Evolutionary conservation across 2,329 filamentous ascomycete genomes (phyloP).

Genomic region (Xylariaceae sp.): DNA sequence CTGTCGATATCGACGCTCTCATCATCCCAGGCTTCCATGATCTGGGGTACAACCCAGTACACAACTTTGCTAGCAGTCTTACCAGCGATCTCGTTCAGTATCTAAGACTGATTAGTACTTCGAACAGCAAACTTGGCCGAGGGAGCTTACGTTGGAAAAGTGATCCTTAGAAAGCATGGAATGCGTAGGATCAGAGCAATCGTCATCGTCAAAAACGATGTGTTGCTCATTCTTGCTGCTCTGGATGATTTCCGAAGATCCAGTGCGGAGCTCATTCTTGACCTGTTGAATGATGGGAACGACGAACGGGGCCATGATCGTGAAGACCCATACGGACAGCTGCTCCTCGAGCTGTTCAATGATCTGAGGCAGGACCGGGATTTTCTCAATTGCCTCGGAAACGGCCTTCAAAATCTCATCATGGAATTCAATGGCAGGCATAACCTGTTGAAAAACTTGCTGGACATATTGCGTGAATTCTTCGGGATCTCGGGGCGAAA

Average conservation of each 20-base stretch:
- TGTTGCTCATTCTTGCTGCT: conserved; percentile 83
- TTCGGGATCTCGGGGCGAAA: conserved; percentile 80
- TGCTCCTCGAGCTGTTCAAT: conserved; percentile 87
- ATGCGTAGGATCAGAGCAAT: conserved; percentile 81
- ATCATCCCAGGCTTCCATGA: conserved; percentile 87
- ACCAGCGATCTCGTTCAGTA: conserved; percentile 87
- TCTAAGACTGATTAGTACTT: conserved; percentile 39
- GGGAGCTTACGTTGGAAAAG: conserved; percentile 71
- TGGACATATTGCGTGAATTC: conserved; percentile 79
- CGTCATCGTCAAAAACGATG: conserved; percentile 81
- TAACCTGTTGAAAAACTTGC: conserved; percentile 75
- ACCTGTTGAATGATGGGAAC: conserved; percentile 85
- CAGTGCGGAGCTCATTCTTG: conserved; percentile 82
- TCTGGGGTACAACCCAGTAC: conserved; percentile 83
- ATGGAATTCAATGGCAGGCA: conserved; percentile 89
- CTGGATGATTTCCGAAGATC: conserved; percentile 84
- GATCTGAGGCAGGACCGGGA: conserved; percentile 81
- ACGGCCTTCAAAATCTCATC: conserved; percentile 84
- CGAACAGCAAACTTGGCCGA: neutral
- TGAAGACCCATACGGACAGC: conserved; percentile 87
- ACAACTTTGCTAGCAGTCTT: conserved; percentile 78
- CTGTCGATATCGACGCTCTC: conserved; percentile 69
- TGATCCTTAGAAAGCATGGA: conserved; percentile 97
- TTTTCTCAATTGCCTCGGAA: conserved; percentile 76
- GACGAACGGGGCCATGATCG: conserved; percentile 85